Base-by-base conservation (phyloP, 169 alveolate genomes). In the Babesia bovis region DNA sequence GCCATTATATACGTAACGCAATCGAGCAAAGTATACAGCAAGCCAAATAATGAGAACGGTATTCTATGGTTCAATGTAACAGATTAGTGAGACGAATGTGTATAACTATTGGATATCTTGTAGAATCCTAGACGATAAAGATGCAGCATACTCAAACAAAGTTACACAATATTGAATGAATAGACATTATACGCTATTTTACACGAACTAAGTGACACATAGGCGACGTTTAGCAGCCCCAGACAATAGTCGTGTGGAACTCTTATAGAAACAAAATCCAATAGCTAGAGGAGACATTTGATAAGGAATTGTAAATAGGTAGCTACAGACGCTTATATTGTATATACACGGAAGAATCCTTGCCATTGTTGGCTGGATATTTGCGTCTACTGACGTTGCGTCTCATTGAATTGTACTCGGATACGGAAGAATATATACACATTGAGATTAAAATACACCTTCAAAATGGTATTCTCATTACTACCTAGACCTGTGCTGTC, bases 401-500 rank as follows among this genome's bases (percentile, higher is more conserved):
- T 38, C 45, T 38, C 45, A 7, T 13, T 13, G 13, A 38, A 13
- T 9, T 13, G 45, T 38, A 7, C 45, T 38, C n/a, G 7, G 45
- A 7, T 38, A 38, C n/a, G 7, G 13, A 13, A 38, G 7, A 9
- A 7, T 13, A 38, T 38, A 38, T 38, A 38, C 45, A 38, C 45
- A 38, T 9, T 38, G 13, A 38, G 13, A 13, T 7, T 38, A 7
- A 38, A 38, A 38, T 38, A 7, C n/a, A 47, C n/a, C 15, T 53
- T 38, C 23, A 71, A 30, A 58, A 77, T 77, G 85, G 79, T 73
- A 1, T n/a, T 77, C 10, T 56, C 84, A 6, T 42, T 81, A 19
- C 25, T 81, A 15, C 47, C 88, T 42, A 21, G 74, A 1, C 61
- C 73, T 12, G 35, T 63, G 15, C 61, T 56, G 56, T 53, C 65